Evolutionary conservation across 495 filamentous ascomycete genomes (phyloP).

Genomic region (Xylaria acuta): DNA sequence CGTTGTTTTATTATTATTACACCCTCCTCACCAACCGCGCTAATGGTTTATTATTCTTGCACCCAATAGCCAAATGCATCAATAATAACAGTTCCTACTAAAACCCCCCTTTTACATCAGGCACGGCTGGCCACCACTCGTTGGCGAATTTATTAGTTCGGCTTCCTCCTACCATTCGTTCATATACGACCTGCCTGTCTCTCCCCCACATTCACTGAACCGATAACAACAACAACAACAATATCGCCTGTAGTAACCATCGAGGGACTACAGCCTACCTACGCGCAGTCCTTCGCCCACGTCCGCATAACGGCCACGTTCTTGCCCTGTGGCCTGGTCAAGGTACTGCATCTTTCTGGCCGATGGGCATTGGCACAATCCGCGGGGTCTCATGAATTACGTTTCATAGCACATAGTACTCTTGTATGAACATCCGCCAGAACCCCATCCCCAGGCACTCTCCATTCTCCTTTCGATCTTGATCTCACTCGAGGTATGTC

Average conservation of each 20-base stretch:
- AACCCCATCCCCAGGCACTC: background rate
- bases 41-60: constrained; percentile 25
- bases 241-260: constrained; percentile 1
- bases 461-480: background rate
- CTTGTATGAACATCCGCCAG: background rate
- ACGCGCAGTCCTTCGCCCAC: background rate
- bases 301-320: background rate
- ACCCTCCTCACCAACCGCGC: constrained; percentile 12
- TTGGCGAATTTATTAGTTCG: background rate
- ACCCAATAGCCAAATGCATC: constrained; percentile 9
- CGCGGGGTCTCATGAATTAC: background rate
- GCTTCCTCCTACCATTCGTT: constrained; percentile 2
- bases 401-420: background rate
- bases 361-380: background rate
- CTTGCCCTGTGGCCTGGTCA: background rate
- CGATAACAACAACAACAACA: background rate
- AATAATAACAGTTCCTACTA: constrained; percentile 7
- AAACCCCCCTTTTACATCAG: background rate
- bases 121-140: constrained; percentile 1
- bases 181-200: constrained; percentile 16
- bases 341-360: background rate
- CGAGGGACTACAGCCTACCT: constrained; percentile 10
- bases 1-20: background rate
- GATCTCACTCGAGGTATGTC: constrained; percentile 9
- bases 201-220: constrained; percentile 12